Evolutionary conservation across 805 yeast genomes (phyloP).

Genomic region (Pichia occidentalis): DNA sequence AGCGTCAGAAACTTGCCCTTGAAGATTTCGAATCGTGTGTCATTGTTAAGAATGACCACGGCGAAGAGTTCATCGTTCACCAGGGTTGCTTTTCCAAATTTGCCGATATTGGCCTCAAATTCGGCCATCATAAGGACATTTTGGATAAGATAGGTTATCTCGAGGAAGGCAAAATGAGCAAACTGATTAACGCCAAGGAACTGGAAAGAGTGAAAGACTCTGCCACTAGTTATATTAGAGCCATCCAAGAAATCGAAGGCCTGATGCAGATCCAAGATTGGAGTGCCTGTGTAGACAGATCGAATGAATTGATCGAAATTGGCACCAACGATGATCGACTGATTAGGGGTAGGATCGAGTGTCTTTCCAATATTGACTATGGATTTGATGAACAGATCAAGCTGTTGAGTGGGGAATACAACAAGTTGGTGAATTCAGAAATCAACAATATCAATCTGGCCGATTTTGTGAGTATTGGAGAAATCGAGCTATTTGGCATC

Average conservation of each 20-base stretch:
- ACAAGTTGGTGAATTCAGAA: constrained; percentile 18
- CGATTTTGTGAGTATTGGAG: constrained; percentile 22
- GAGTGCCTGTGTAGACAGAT: constrained; percentile 25
- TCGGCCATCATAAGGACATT: constrained; percentile 33
- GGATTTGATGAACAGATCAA: constrained; percentile 20
- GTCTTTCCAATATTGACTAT: constrained; percentile 16
- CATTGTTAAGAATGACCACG: constrained; percentile 26
- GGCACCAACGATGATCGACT: constrained; percentile 39
- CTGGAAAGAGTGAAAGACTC: constrained; percentile 3
- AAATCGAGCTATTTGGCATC: constrained; percentile 25
- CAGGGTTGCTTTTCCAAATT: constrained; percentile 45
- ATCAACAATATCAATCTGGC: constrained; percentile 17
- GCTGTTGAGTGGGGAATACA: constrained; percentile 20
- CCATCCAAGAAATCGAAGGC: neutral
- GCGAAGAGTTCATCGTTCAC: constrained; percentile 25
- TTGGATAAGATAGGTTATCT: constrained; percentile 4
- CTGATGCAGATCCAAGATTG: constrained; percentile 12
- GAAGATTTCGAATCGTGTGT: constrained; percentile 45
- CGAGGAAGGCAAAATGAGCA: neutral
- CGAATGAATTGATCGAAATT: constrained; percentile 32
- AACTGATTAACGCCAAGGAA: neutral
- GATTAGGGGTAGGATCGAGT: constrained; percentile 29
- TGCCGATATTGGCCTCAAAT: constrained; percentile 42
- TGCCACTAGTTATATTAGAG: neutral
- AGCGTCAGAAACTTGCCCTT: constrained; percentile 47